A percentile compares a stretch with the other conserved stretches of the same genome.
phyloP scores from a whole-genome alignment of 495 filamentous ascomycete genomes.

The Friedmanniomyces endolithicus region DNA sequence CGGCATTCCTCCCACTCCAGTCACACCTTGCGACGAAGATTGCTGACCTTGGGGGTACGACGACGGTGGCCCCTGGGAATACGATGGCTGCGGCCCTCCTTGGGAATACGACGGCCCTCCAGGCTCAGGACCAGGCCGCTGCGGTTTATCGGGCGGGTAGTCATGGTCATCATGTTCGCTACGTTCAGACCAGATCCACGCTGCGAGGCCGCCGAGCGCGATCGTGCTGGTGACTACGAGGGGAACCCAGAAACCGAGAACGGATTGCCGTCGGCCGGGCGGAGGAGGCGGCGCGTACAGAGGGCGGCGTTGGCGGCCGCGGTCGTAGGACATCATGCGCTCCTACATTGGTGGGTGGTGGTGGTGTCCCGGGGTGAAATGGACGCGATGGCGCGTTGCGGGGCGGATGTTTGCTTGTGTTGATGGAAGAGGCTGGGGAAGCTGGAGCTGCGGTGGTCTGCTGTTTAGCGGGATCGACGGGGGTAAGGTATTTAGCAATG shows the following conservation, averaged over 20 bases:
- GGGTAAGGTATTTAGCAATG: too few species aligned
- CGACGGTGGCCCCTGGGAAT: too few species aligned
- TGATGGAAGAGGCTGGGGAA: neutral
- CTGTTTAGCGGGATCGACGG: too few species aligned
- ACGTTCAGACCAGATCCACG: conserved; percentile 89
- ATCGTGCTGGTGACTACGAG: conserved; percentile 71
- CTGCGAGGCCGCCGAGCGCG: conserved; percentile 69
- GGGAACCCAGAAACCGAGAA: conserved; percentile 75
- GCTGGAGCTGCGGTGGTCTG: neutral
- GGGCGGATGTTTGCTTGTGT: neutral
- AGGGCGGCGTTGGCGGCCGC: conserved; percentile 39
- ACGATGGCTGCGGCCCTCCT: too few species aligned
- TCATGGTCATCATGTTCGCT: conserved; percentile 54
- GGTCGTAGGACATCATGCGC: conserved; percentile 67
- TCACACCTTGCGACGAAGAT: too few species aligned
- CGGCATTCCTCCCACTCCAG: neutral
- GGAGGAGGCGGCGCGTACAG: conserved; percentile 29
- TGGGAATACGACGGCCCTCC: conserved; percentile 20
- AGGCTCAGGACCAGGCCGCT: conserved; percentile 22
- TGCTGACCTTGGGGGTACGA: neutral
- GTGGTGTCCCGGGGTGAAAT: neutral
- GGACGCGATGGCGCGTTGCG: neutral
- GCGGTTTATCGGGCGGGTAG: conserved; percentile 14
- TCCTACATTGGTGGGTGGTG: neutral
- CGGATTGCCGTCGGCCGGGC: conserved; percentile 40